Evolutionary conservation across 176 grass and related monocot genomes (phyloP).

Genomic region (Raddia distichophylla): DNA sequence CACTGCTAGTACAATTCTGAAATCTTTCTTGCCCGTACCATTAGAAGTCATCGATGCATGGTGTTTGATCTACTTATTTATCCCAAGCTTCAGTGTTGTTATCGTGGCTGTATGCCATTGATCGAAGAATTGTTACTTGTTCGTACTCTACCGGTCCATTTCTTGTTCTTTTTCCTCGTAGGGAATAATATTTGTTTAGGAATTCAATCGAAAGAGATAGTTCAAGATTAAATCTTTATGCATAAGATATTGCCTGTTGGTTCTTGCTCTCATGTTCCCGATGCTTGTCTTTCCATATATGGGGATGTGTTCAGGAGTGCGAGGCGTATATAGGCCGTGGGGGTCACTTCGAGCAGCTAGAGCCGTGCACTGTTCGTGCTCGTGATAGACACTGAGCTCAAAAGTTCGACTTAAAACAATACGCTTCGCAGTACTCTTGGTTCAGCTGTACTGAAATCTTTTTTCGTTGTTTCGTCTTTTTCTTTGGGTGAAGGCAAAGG

Average conservation of each 20-base stretch:
- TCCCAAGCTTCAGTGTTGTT: slow-evolving; percentile 23
- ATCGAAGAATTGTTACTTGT: slow-evolving; percentile 32
- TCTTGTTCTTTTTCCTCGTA: background rate
- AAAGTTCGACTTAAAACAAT: slow-evolving; percentile 53
- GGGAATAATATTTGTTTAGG: slow-evolving; percentile 49
- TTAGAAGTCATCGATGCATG: slow-evolving; percentile 40
- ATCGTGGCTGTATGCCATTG: slow-evolving; percentile 43
- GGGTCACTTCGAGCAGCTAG: slow-evolving; percentile 46
- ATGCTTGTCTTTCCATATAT: slow-evolving; percentile 49
- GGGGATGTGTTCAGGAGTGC: slow-evolving; percentile 47
- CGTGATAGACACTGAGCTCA: slow-evolving; percentile 35
- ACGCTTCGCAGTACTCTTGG: slow-evolving; percentile 42
- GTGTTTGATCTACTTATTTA: slow-evolving; percentile 31
- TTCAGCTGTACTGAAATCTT: background rate
- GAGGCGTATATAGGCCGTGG: slow-evolving; percentile 38
- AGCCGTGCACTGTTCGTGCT: slow-evolving; percentile 53
- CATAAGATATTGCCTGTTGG: slow-evolving; percentile 48
- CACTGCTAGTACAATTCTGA: slow-evolving; percentile 18
- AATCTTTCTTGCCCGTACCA: slow-evolving; percentile 8
- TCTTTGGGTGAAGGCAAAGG: slow-evolving; percentile 47
- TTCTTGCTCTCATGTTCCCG: slow-evolving; percentile 42
- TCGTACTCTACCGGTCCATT: slow-evolving; percentile 5
- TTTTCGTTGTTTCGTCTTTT: slow-evolving; percentile 38
- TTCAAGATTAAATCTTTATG: slow-evolving; percentile 38
- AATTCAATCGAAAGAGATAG: slow-evolving; percentile 39